Evolutionary conservation across 352 stramenopile species (phyloP).

Genomic region (Peronospora farinosa): DNA sequence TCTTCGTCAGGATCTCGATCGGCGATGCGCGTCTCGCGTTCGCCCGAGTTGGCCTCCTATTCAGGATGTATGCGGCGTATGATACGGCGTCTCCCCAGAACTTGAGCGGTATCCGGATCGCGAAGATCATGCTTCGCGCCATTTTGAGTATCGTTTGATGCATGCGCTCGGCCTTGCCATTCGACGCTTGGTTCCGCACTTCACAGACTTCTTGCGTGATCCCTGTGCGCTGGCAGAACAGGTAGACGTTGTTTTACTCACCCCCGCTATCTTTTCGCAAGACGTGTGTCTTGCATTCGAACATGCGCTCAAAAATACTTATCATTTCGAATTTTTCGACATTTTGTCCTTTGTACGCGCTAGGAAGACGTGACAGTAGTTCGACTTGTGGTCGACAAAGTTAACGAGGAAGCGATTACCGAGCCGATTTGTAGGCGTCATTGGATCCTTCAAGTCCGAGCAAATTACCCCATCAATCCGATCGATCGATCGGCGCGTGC

Average conservation of each 20-base stretch:
- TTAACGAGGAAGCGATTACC: neutral
- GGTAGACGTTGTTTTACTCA: too few relatives aligned
- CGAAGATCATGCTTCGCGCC: neutral
- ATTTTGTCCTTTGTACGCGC: too few relatives aligned
- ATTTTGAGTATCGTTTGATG: conserved; percentile 26
- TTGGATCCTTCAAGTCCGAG: neutral
- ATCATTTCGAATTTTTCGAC: too few relatives aligned
- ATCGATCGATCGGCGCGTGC: neutral
- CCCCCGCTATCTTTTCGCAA: too few relatives aligned
- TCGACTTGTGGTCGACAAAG: neutral
- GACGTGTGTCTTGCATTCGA: too few relatives aligned
- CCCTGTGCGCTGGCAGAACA: too few relatives aligned
- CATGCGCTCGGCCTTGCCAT: conserved; percentile 8
- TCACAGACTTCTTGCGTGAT: too few relatives aligned
- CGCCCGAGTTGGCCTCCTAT: conserved; percentile 9
- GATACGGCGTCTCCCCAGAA: conserved; percentile 24
- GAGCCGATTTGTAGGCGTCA: neutral
- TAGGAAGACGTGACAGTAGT: neutral
- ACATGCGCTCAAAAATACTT: too few relatives aligned
- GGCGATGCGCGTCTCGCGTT: conserved; percentile 4
- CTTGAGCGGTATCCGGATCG: conserved; percentile 8
- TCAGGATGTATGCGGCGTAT: conserved; percentile 23
- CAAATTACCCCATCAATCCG: conserved; percentile 1
- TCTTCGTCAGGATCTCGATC: neutral
- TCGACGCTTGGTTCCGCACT: too few relatives aligned